Percentiles rank a stretch among this genome's conserved stretches.
Conservation (phyloP, 306 rosid species). For the Sophora flavescens region DNA sequence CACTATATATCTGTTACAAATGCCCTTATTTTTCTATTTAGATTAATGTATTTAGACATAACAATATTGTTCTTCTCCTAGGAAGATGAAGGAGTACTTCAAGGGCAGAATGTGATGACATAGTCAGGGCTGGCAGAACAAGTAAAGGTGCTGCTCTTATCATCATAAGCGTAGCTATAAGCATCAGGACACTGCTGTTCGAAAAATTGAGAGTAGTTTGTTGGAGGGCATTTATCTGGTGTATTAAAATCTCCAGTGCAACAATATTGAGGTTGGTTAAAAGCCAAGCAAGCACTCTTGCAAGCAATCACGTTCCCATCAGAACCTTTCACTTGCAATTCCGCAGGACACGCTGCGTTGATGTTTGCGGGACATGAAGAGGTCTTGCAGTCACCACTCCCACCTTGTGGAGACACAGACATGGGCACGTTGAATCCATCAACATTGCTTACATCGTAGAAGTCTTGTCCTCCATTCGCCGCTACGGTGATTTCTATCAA, state of each 20-base stretch:
- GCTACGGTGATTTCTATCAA: constrained; percentile 54
- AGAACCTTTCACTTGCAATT: constrained; percentile 43
- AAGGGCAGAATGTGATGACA: constrained; percentile 69
- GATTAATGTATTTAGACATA: too few relatives aligned
- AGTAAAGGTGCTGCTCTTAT: constrained; percentile 56
- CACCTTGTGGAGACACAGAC: constrained; percentile 56
- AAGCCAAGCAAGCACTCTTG: constrained; percentile 74
- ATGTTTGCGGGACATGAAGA: constrained; percentile 49
- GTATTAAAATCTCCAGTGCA: constrained; percentile 48
- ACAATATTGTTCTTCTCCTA: too few relatives aligned
- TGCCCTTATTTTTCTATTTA: too few relatives aligned
- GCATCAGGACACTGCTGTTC: constrained; percentile 70
- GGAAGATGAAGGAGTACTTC: neutral
- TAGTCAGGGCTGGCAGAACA: constrained; percentile 60
- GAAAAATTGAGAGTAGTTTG: constrained; percentile 53
- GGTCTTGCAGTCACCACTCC: constrained; percentile 44
- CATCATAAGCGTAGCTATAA: constrained; percentile 75
- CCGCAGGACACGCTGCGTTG: constrained; percentile 48
- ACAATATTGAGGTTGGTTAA: constrained; percentile 57
- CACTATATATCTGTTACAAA: neutral
- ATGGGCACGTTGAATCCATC: constrained; percentile 78
- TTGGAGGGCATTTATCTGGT: constrained; percentile 54
- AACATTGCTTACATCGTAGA: constrained; percentile 70
- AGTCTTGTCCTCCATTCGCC: constrained; percentile 57
- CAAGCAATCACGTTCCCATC: constrained; percentile 62